These are phyloP conservation scores for Magnolia kwangsiensis DNA, from an alignment of 164 flowering plant genomes.

Conservation along the genomic window DNA sequence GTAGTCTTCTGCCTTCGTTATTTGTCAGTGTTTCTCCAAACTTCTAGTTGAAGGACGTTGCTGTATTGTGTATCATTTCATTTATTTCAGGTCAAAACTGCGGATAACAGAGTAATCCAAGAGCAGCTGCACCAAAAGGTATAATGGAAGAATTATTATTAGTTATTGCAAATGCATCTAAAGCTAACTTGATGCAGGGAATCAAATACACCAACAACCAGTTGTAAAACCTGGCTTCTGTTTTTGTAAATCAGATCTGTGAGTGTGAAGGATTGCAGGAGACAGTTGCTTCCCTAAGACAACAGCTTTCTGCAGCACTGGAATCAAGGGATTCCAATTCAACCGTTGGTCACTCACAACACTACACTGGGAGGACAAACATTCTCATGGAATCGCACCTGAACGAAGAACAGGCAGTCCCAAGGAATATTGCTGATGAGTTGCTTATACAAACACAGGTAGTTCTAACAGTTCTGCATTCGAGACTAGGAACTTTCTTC, in stretches of 20 bases:
- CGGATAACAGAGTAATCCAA: slow-evolving; percentile 87
- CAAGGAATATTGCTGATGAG: slow-evolving; percentile 28
- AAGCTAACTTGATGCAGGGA: background rate
- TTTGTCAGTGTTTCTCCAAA: background rate
- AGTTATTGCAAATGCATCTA: background rate
- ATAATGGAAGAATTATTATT: background rate
- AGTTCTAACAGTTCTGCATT: background rate
- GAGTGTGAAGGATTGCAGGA: slow-evolving; percentile 73
- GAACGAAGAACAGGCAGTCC: slow-evolving; percentile 17
- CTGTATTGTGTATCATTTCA: no score
- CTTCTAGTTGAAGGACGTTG: background rate
- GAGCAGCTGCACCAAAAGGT: slow-evolving; percentile 96
- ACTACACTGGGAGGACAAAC: slow-evolving; percentile 24
- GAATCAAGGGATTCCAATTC: slow-evolving; percentile 35
- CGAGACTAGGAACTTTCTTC: no score
- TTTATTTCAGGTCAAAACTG: slow-evolving; percentile 60
- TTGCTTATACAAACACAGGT: slow-evolving; percentile 48
- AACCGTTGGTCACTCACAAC: slow-evolving; percentile 21
- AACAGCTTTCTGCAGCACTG: slow-evolving; percentile 63
- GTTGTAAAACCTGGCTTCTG: slow-evolving; percentile 9
- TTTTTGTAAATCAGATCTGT: slow-evolving; percentile 38
- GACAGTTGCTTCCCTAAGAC: slow-evolving; percentile 55
- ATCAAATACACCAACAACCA: background rate
- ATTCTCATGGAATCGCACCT: slow-evolving; percentile 19
- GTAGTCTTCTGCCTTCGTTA: background rate